Conservation (phyloP, 2,329 filamentous ascomycete species). For the Sclerotinia glacialis region DNA sequence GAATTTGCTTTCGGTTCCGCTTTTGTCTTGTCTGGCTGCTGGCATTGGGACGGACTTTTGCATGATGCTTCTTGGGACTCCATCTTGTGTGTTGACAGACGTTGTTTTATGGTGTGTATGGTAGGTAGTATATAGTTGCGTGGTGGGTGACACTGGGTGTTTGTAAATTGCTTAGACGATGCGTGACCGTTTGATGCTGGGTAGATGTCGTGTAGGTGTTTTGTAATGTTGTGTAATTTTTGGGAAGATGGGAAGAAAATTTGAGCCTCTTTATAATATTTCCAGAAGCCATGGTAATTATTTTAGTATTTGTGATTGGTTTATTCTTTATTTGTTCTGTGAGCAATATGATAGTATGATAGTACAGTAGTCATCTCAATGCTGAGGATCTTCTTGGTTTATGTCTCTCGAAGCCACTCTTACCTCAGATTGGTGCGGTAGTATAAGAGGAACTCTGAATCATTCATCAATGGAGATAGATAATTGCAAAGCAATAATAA, state of each 20-base stretch:
- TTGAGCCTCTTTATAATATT: neutral
- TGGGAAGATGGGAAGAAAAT: neutral
- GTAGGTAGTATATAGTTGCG: too few species aligned
- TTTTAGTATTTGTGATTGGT: neutral
- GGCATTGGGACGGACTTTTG: neutral
- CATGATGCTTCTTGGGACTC: neutral
- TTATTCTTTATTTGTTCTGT: neutral
- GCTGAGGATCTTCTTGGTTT: too few species aligned
- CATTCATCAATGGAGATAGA: neutral
- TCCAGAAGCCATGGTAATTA: neutral
- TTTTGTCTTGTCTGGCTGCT: neutral
- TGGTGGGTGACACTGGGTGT: too few species aligned
- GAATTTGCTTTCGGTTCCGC: neutral
- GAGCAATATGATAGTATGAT: too few species aligned
- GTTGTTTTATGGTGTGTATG: neutral
- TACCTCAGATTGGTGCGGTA: neutral
- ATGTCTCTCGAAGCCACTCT: too few species aligned
- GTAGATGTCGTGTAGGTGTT: neutral
- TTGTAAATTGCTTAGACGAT: too few species aligned
- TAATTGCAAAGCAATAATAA: neutral
- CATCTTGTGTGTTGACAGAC: neutral
- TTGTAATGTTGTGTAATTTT: too few species aligned
- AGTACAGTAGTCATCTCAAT: neutral
- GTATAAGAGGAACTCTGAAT: neutral
- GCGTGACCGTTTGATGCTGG: neutral